Evolutionary conservation across 805 yeast species (phyloP).

Genomic region (Nadsonia fulvescens): DNA sequence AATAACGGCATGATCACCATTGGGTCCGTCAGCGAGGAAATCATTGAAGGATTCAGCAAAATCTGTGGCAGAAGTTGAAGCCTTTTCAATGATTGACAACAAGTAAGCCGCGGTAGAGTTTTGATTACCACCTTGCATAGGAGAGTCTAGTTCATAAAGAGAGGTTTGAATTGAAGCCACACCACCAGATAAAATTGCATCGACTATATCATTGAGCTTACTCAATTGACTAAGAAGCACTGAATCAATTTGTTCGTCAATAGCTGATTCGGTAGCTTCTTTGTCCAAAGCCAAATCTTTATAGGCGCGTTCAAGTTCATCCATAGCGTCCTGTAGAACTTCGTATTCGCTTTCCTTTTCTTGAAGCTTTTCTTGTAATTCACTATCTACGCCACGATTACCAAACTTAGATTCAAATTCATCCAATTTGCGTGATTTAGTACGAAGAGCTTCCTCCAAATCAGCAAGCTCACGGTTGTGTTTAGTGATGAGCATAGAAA

Average conservation of each 20-base stretch:
- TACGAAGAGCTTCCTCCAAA: constrained; percentile 23
- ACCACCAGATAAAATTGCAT: constrained; percentile 52
- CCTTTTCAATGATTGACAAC: constrained; percentile 50
- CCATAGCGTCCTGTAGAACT: constrained; percentile 47
- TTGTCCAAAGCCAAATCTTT: constrained; percentile 26
- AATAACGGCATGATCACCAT: constrained; percentile 40
- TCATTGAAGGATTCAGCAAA: constrained; percentile 64
- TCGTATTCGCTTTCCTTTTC: constrained; percentile 68
- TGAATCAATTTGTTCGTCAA: constrained; percentile 41
- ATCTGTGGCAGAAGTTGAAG: constrained; percentile 55
- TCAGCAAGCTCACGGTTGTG: constrained; percentile 46
- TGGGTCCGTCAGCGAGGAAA: constrained; percentile 57
- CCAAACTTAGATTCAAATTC: constrained; percentile 13
- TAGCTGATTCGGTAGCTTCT: constrained; percentile 31
- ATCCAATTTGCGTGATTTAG: constrained; percentile 18
- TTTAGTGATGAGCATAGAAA: constrained; percentile 38
- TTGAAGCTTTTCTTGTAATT: constrained; percentile 24
- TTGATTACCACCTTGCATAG: constrained; percentile 69
- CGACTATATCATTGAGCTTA: constrained; percentile 38
- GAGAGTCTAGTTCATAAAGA: constrained; percentile 49
- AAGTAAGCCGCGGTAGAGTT: constrained; percentile 55
- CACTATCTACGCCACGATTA: constrained; percentile 17
- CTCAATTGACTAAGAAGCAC: constrained; percentile 29
- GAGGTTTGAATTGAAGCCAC: constrained; percentile 59
- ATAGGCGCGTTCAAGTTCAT: constrained; percentile 48